phyloP scores from a whole-genome alignment of 225 moss, liverwort and hornwort species.

The Sphagnum contortum region DNA sequence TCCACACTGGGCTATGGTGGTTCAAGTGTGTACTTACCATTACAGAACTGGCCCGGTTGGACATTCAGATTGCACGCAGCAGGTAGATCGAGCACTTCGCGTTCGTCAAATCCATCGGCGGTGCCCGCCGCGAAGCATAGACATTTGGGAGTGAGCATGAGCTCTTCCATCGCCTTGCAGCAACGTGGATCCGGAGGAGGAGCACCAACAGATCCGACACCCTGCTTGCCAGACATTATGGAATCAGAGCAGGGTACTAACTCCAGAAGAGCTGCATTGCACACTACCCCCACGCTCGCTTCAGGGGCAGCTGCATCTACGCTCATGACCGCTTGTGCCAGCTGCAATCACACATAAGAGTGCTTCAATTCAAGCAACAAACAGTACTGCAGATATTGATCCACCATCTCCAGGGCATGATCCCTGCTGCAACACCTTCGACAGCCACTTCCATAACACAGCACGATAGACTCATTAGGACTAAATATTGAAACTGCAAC shows the following conservation, averaged over 20 bases:
- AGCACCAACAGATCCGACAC: constrained; percentile 1
- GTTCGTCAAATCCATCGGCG: constrained; percentile 24
- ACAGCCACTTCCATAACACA: too few relatives aligned
- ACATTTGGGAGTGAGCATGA: constrained; percentile 39
- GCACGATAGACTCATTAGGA: too few relatives aligned
- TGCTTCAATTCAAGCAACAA: too few relatives aligned
- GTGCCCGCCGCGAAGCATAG: constrained; percentile 38
- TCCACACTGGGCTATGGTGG: too few relatives aligned
- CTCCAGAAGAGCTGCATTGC: constrained; percentile 28
- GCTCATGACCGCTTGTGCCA: too few relatives aligned
- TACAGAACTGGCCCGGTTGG: constrained; percentile 19
- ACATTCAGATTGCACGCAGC: constrained; percentile 15
- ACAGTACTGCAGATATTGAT: too few relatives aligned
- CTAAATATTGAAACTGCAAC: too few relatives aligned
- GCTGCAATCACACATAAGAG: too few relatives aligned
- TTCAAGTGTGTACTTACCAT: constrained; percentile 6
- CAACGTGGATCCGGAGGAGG: constrained; percentile 20
- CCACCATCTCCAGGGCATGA: too few relatives aligned
- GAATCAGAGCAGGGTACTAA: constrained; percentile 24
- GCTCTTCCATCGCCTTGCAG: constrained; percentile 48
- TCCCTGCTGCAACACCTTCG: too few relatives aligned
- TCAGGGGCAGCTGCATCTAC: background rate
- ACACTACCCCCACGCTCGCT: constrained; percentile 19
- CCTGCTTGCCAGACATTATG: constrained; percentile 8
- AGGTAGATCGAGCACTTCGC: constrained; percentile 23